A percentile compares a stretch with the other conserved stretches of the same genome.
These are phyloP conservation scores for Hypoxylon sp. DNA, from an alignment of 2,329 filamentous ascomycete genomes.

Conservation along the genomic window DNA sequence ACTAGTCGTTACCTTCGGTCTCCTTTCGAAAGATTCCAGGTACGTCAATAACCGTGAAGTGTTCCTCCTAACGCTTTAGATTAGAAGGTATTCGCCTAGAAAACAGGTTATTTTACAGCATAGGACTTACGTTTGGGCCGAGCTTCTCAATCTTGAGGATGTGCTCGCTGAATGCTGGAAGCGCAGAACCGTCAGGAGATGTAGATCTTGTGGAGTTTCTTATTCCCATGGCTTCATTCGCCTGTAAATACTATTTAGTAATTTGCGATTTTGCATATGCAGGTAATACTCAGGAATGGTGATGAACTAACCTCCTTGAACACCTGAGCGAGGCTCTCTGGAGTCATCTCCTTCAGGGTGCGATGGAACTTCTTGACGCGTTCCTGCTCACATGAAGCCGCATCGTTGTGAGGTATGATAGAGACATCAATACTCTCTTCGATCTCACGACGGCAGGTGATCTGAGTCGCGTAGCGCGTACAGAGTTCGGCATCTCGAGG, in stretches of 20 bases:
- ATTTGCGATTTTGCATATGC: background rate
- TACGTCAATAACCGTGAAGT: constrained; percentile 69
- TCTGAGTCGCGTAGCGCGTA: constrained; percentile 66
- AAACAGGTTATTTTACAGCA: background rate
- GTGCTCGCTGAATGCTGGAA: constrained; percentile 63
- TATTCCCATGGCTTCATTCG: constrained; percentile 63
- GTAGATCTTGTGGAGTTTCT: constrained; percentile 42
- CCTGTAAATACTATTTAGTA: constrained; percentile 50
- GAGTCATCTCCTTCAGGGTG: constrained; percentile 46
- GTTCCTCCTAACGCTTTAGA: constrained; percentile 54
- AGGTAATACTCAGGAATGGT: background rate
- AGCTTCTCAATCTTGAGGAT: constrained; percentile 62
- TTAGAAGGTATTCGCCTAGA: background rate
- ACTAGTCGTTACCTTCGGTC: constrained; percentile 53
- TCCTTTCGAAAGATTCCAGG: constrained; percentile 66
- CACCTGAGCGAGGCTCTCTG: constrained; percentile 56
- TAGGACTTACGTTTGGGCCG: constrained; percentile 58
- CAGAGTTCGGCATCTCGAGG: constrained; percentile 62
- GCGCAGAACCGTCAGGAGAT: constrained; percentile 13
- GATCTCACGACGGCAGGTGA: constrained; percentile 59
- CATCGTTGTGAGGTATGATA: constrained; percentile 58
- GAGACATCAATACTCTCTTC: constrained; percentile 58
- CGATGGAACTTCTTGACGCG: constrained; percentile 52
- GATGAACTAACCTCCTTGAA: constrained; percentile 57
- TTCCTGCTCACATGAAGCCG: constrained; percentile 43